Conservation (phyloP, 2,329 filamentous ascomycete genomes). For the Penicillium hesseltinei region DNA sequence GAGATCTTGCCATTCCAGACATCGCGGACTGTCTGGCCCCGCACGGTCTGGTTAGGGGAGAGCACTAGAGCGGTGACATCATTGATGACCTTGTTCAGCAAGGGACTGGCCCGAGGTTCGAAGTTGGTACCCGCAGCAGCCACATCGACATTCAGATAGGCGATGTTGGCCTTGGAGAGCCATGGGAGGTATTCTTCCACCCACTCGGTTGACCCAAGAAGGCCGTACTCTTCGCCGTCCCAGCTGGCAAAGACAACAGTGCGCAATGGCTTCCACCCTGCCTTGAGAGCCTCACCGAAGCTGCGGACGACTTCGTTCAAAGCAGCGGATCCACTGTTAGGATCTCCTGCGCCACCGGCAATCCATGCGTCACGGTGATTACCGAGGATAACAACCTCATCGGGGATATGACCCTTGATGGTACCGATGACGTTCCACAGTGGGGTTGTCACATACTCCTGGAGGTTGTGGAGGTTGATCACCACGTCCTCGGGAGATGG, state of each 20-base stretch:
- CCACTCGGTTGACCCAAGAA: constrained; percentile 88
- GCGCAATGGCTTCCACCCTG: constrained; percentile 79
- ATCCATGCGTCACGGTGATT: constrained; percentile 93
- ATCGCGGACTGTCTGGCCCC: constrained; percentile 69
- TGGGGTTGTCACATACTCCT: constrained; percentile 77
- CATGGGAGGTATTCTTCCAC: constrained; percentile 85
- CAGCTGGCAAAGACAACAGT: constrained; percentile 90
- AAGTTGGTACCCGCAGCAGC: constrained; percentile 67
- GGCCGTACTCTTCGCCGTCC: constrained; percentile 82
- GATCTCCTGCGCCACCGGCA: constrained; percentile 77
- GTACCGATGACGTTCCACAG: constrained; percentile 91
- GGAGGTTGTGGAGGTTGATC: constrained; percentile 73
- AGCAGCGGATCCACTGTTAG: constrained; percentile 76
- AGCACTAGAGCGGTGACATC: constrained; percentile 63
- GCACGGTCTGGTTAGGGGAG: constrained; percentile 70
- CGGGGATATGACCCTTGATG: constrained; percentile 79
- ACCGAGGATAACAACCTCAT: constrained; percentile 87
- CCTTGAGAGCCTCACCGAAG: constrained; percentile 68
- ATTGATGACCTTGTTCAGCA: constrained; percentile 71
- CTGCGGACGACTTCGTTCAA: constrained; percentile 75
- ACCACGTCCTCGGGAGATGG: constrained; percentile 71
- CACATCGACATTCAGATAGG: constrained; percentile 84
- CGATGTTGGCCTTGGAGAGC: constrained; percentile 70
- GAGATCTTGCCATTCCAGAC: constrained; percentile 61
- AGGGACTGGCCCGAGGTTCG: constrained; percentile 64